phyloP scores from a whole-genome alignment of 2,329 filamentous ascomycete species.

The Aspergillus flavus region DNA sequence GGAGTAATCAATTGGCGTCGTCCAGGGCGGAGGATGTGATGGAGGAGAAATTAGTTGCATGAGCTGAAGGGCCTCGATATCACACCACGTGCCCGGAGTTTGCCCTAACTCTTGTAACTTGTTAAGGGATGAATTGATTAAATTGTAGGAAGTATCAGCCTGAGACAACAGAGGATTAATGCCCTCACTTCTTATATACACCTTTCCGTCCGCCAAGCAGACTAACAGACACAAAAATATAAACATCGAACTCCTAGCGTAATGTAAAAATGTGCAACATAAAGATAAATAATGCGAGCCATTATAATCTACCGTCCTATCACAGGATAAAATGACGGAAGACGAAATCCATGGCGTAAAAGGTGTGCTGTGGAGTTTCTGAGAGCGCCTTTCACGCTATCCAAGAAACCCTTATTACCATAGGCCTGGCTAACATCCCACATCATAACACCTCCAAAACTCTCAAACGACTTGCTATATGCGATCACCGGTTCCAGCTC shows the following conservation, averaged over 20 bases:
- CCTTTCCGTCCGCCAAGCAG: not conserved
- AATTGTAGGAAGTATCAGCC: not conserved
- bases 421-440: constrained; percentile 68
- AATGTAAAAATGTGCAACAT: not conserved
- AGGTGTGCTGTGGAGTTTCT: constrained; percentile 25
- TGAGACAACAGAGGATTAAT: not conserved
- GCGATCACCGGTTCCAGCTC: constrained; percentile 55
- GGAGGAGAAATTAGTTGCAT: not conserved
- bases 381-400: constrained; percentile 42
- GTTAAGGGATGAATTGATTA: not conserved
- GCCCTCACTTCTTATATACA: not conserved
- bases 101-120: not conserved
- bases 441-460: constrained; percentile 70
- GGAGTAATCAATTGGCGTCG: not conserved
- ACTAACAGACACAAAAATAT: not conserved
- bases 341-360: constrained; percentile 1
- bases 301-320: not conserved
- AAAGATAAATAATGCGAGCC: not conserved
- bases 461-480: constrained; percentile 58
- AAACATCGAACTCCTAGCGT: not conserved
- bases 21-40: not conserved
- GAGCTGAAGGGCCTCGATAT: not conserved
- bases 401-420: constrained; percentile 60
- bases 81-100: not conserved
- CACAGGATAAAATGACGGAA: not conserved